Percentiles rank a stretch among this genome's conserved stretches.
These are phyloP conservation scores for Wickerhamiella azyma DNA, from an alignment of 805 yeast species.

Conservation along the genomic window DNA sequence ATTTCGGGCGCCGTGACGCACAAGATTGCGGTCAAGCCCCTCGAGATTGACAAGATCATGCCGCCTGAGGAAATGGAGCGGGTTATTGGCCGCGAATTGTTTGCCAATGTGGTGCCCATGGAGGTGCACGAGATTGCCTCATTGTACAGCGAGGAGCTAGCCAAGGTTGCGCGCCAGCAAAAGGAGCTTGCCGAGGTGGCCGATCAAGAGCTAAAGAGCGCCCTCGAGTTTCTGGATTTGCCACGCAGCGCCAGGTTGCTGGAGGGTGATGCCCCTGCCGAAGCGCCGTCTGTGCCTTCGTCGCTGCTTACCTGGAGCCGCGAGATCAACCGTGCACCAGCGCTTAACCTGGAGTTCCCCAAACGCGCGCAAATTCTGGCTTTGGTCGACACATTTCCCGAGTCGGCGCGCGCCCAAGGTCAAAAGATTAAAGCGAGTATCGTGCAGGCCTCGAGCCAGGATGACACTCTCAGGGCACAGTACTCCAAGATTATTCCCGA, in stretches of 20 bases:
- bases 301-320: slow-evolving; percentile 30
- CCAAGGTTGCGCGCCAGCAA: slow-evolving; percentile 57
- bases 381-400: slow-evolving; percentile 18
- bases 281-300: slow-evolving; percentile 33
- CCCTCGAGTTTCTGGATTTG: slow-evolving; percentile 64
- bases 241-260: slow-evolving; percentile 45
- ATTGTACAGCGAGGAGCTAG: slow-evolving; percentile 79
- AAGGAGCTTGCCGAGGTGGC: slow-evolving; percentile 65
- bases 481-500: slow-evolving; percentile 33
- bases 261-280: slow-evolving; percentile 14
- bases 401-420: slow-evolving; percentile 8
- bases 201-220: slow-evolving; percentile 63
- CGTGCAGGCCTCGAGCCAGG: slow-evolving; percentile 31
- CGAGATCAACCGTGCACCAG: slow-evolving; percentile 21
- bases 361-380: slow-evolving; percentile 16
- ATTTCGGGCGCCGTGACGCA: slow-evolving; percentile 53
- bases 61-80: slow-evolving; percentile 34
- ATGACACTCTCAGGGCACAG: slow-evolving; percentile 43
- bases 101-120: slow-evolving; percentile 70
- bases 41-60: slow-evolving; percentile 32
- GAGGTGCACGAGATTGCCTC: slow-evolving; percentile 79
- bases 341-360: slow-evolving; percentile 15
- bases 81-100: slow-evolving; percentile 41
- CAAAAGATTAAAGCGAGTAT: slow-evolving; percentile 25
- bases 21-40: slow-evolving; percentile 52